Evolutionary conservation across 2,329 filamentous ascomycete genomes (phyloP), one percentile per base, ranked within the genome.

Genomic region (Fusarium sp.): DNA sequence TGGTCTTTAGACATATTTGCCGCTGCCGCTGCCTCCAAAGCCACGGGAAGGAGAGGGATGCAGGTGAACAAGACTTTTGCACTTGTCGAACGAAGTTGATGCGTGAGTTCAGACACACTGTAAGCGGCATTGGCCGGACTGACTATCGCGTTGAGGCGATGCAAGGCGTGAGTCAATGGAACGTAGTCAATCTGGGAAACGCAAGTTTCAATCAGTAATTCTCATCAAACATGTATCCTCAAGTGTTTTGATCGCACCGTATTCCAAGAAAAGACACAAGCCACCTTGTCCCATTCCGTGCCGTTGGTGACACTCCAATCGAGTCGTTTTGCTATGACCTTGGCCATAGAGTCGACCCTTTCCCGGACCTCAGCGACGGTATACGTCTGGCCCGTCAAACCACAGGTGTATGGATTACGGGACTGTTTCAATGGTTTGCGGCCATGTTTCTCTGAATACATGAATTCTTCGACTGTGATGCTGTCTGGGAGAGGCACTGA

Each of bases 191-290:
- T 33, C 47, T 50, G 8, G 7, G 9, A 11, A 7, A 8, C 11
- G 2, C n/a, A 10, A 6, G 1, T 2, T 18, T 19, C 21, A 4
- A 16, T 50, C 16, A 33, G 47, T 18, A 19, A 18, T 18, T 47
- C 1, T 19, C 44, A 21, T 6, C 19, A 2, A 37, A 9, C 35
- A 2, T 2, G 8, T 7, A 11, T 47, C 19, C 15, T 15, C 2
- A 3, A 1, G 6, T 15, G 4, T 1, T 28, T 2, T 30, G 3
- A 16, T 11, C 25, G 16, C 21, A 47, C 44, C 11, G 47, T 50
- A 12, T 50, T 50, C 47, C 47, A 50, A 1, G 47, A 50, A 8
- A 33, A 50, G 0, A 50, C 30, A 19, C 30, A 50, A 4, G 47
- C 47, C 8, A 50, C 47, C 9, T 50, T 50, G 5, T 50, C 30